These are phyloP conservation scores for Lactarius deliciosus DNA, from an alignment of 768 basidiomycete genomes.

Conservation along the genomic window DNA sequence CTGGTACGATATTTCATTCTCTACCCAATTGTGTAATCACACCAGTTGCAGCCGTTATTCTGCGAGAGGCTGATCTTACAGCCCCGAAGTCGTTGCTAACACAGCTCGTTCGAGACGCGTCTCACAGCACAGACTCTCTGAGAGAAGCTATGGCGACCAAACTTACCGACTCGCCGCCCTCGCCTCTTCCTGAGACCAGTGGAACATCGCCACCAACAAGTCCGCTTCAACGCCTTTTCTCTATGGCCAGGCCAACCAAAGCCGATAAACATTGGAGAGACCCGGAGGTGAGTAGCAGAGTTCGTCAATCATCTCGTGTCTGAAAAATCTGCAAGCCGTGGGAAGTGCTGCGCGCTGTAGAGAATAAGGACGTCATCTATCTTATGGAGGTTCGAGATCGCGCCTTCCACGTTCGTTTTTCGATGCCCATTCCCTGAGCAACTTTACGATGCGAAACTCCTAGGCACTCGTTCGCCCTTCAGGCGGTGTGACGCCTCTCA, in stretches of 20 bases:
- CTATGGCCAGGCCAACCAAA: conserved; percentile 28
- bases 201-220: conserved; percentile 21
- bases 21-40: conserved; percentile 13
- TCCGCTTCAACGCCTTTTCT: conserved; percentile 27
- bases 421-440: background rate
- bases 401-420: conserved; percentile 66
- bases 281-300: conserved; percentile 22
- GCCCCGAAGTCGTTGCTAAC: conserved; percentile 58
- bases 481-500: conserved; percentile 82
- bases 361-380: conserved; percentile 76
- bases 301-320: background rate
- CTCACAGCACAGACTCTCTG: conserved; percentile 35
- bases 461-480: conserved; percentile 84
- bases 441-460: conserved; percentile 6
- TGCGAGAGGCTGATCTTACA: conserved; percentile 63
- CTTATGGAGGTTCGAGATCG: conserved; percentile 82
- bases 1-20: conserved; percentile 43
- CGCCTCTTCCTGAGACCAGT: conserved; percentile 6
- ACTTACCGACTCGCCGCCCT: conserved; percentile 41
- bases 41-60: conserved; percentile 55
- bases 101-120: conserved; percentile 42
- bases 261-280: conserved; percentile 27
- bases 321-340: conserved; percentile 42
- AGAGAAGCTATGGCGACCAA: conserved; percentile 26
- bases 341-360: conserved; percentile 81